A percentile compares a stretch with the other conserved stretches of the same genome.
Conservation (phyloP, 345 rosid genomes). For the Eucalyptus polybractea region DNA sequence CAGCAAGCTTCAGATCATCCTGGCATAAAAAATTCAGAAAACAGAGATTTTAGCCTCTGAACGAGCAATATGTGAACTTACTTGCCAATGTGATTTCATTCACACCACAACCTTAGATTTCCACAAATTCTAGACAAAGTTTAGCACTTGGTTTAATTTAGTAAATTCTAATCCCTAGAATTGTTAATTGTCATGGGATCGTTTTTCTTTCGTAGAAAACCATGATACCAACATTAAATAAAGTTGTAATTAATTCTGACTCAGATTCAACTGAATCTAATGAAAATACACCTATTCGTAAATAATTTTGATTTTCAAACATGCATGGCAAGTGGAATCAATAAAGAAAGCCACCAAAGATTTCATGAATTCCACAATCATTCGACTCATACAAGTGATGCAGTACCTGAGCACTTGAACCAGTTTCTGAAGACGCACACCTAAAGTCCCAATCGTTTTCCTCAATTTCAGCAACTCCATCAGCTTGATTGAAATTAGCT, state of each 20-base stretch:
- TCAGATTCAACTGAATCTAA: neutral
- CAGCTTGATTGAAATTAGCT: neutral
- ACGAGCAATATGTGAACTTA: neutral
- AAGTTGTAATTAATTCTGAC: neutral
- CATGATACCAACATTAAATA: neutral
- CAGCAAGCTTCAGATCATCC: neutral
- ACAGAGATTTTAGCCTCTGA: neutral
- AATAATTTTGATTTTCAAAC: neutral
- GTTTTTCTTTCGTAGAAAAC: neutral
- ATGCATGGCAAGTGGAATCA: neutral
- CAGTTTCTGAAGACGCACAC: conserved; percentile 24
- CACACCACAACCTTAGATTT: neutral
- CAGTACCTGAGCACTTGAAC: conserved; percentile 11
- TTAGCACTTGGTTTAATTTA: neutral
- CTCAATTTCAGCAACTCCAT: conserved; percentile 4
- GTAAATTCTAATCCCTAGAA: neutral
- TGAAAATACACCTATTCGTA: neutral
- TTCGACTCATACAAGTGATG: neutral
- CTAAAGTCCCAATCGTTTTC: conserved; percentile 39
- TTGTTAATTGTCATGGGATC: neutral
- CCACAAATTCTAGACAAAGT: neutral
- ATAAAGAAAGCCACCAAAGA: neutral
- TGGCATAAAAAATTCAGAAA: neutral
- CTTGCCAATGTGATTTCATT: neutral
- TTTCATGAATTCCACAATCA: neutral